Base-by-base conservation (phyloP, 202 grass and related monocot species). In the Musa balbisiana region DNA sequence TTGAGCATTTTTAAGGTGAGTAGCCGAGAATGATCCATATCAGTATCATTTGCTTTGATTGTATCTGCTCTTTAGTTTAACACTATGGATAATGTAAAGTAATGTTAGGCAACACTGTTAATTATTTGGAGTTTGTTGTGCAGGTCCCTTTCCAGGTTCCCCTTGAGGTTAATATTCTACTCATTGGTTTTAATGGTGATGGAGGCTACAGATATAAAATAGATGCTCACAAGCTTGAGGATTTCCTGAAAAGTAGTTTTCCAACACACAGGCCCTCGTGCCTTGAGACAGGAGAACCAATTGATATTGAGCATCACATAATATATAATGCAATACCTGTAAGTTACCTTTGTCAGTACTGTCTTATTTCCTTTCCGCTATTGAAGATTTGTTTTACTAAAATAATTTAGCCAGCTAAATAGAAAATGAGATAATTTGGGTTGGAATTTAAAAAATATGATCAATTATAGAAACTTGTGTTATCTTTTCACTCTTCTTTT, bases 91-190 rank as follows among this genome's bases (percentile, higher is more conserved):
- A 58, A 79, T 67, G 58, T 52, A 29, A 71, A 22, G 26, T 71
- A 33, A 43, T 69, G 74, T 78, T 52, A 2, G 15, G 54, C 79
- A 43, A 43, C 33, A 49, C 22, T 51, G 54, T 58, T 78, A 70
- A 74, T 82, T 73, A 43, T 83, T 74, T 63, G 26, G 1, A 53
- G 78, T 70, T 55, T 64, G 20, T 80, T 80, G 62, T 87, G 83
- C 88, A 97, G 90, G 94, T 97, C 79, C 95, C 95, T 76, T 98
- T 99, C 89, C 95, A 99, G 83, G 95, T 94, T 72, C 91, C 95
- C 54, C 91, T 99, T 8, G 95, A 99, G 89, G 91, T 99, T 76
- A 99, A 99, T 83, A 72, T 94, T 73, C 89, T 99, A 84, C 87
- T 94, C 52, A 86, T 94, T 87, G 95, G 95, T 83, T 99, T 94